Base-by-base conservation (phyloP, 2,329 filamentous ascomycete genomes). In the Ceratocystiopsis sp. region DNA sequence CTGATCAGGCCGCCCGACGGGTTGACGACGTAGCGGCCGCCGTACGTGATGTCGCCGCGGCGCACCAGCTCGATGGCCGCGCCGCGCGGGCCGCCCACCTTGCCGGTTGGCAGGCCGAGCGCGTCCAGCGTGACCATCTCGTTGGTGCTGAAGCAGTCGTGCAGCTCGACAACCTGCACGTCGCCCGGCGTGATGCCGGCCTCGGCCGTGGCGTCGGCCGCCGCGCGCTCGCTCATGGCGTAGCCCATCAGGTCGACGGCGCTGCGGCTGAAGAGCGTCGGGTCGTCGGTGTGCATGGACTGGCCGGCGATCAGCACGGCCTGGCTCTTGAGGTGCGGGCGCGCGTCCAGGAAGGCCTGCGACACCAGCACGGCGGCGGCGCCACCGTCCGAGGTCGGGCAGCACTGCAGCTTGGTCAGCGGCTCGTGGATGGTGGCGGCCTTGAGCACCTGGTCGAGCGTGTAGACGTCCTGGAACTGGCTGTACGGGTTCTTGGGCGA, bases 341-440 rank as follows among this genome's bases (percentile, higher is more conserved):
- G 75, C 10, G 80, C 79, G 54, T 89, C 81, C 43, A 96, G 74
- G 71, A 95, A 96, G 40, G 71, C 73, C 62, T 94, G 80, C 0
- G 85, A 93, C 43, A 94, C 86, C 42, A 98, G 66, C 32, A 96
- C 79, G 14, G 84, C 84, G 1, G 91, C 86, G 1, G 86, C 89
- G 39, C 80, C 84, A 40, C 89, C 89, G 60, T 96, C 91, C 0
- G 85, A 93, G 1, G 89, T 96, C 1, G 91, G 89, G 63, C 89
- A 95, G 72, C 89, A 96, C 66, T 96, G 91, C n/a, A 96, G 78
- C 64, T 95, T 96, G 46, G 91, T 96, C 44, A 96, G 71, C 15
- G 89, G 89, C 50, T 76, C 75, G 63, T 84, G 78, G 61, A 96
- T 84, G 71, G 77, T 82, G 46, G 84, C 68, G 0, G 84, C 66